Evolutionary conservation across 2,329 filamentous ascomycete species (phyloP).

Genomic region (Bipolaris sorokiniana): DNA sequence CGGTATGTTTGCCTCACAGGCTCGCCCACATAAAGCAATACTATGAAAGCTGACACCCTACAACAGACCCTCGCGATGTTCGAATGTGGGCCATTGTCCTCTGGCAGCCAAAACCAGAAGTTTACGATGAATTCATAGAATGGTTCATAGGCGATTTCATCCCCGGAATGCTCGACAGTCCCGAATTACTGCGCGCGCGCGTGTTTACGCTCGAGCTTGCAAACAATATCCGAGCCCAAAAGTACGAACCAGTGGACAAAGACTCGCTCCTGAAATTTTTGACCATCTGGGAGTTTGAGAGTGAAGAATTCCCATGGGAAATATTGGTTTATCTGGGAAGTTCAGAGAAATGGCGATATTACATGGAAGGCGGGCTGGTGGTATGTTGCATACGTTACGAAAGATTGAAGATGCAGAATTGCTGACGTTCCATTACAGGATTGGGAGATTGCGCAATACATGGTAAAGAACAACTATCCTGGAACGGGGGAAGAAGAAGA

Average conservation of each 20-base stretch:
- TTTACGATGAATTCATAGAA: slow-evolving; percentile 20
- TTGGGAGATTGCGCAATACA: slow-evolving; percentile 22
- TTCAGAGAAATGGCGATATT: slow-evolving; percentile 22
- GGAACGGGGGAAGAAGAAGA: slow-evolving; percentile 6
- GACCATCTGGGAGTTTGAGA: slow-evolving; percentile 25
- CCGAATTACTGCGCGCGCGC: slow-evolving; percentile 20
- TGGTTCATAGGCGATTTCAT: slow-evolving; percentile 21
- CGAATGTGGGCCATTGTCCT: slow-evolving; percentile 21
- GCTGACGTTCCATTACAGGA: slow-evolving; percentile 10
- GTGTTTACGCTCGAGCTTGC: slow-evolving; percentile 23
- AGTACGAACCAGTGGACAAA: slow-evolving; percentile 6
- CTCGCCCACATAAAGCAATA: neutral
- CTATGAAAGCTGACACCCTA: slow-evolving; percentile 3
- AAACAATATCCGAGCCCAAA: slow-evolving; percentile 8
- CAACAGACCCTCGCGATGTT: slow-evolving; percentile 16
- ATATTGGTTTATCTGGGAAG: slow-evolving; percentile 22
- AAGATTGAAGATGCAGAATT: neutral
- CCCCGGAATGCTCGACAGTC: slow-evolving; percentile 23
- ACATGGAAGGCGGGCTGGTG: slow-evolving; percentile 17
- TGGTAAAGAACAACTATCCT: slow-evolving; percentile 20
- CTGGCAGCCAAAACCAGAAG: slow-evolving; percentile 16
- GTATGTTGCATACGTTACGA: neutral
- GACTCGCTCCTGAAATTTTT: slow-evolving; percentile 20
- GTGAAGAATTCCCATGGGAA: slow-evolving; percentile 25
- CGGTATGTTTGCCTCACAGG: slow-evolving; percentile 9